These are phyloP conservation scores for Ustilago esculenta DNA, from an alignment of 1,284 basidiomycete genomes.

Conservation along the genomic window DNA sequence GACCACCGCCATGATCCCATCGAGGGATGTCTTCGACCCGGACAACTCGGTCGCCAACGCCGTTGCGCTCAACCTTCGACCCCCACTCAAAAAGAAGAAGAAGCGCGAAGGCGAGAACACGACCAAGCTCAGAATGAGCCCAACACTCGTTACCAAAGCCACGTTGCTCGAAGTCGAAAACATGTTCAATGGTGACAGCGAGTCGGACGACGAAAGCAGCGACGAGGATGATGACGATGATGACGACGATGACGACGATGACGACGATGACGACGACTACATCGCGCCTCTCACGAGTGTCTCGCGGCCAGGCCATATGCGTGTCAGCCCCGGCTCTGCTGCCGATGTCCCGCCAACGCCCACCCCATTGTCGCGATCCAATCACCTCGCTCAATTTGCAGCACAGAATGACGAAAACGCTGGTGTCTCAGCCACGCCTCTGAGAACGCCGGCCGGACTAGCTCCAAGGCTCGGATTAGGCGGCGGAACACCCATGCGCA, in stretches of 20 bases:
- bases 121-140: constrained; percentile 38
- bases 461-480: constrained; percentile 19
- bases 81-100: constrained; percentile 42
- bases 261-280: constrained; percentile 38
- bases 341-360: constrained; percentile 49
- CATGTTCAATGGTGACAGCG: constrained; percentile 64
- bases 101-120: constrained; percentile 40
- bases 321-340: constrained; percentile 24
- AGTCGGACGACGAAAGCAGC: constrained; percentile 40
- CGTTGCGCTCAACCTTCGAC: constrained; percentile 46
- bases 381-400: constrained; percentile 9
- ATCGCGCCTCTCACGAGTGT: constrained; percentile 29
- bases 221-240: constrained; percentile 44
- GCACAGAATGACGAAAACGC: constrained; percentile 52
- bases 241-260: constrained; percentile 39
- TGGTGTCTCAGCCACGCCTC: constrained; percentile 36
- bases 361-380: constrained; percentile 37
- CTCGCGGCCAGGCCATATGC: constrained; percentile 12
- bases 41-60: constrained; percentile 50
- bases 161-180: constrained; percentile 58
- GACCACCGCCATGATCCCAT: constrained; percentile 40
- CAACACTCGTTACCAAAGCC: constrained; percentile 60
- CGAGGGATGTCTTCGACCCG: constrained; percentile 40
- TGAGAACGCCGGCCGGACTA: constrained; percentile 23
- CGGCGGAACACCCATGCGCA: constrained; percentile 46